Base-by-base conservation (phyloP, 2,329 filamentous ascomycete species). In the Diatrype stigma region DNA sequence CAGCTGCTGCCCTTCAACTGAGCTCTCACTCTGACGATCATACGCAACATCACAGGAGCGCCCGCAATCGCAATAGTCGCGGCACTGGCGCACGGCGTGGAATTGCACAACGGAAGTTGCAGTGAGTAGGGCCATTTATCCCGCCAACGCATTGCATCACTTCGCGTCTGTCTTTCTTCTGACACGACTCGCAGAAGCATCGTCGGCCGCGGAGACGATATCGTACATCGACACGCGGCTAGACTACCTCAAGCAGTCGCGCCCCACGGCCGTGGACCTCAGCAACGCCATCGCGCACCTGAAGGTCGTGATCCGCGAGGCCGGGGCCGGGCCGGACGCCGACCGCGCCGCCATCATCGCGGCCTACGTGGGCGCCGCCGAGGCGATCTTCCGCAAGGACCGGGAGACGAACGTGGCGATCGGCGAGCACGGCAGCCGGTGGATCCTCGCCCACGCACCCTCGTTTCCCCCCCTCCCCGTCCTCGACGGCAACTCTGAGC, bases 51-150 rank as follows among this genome's bases (percentile, higher is more conserved):
- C 45, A 37, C 51, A 76, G 87, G 90, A 38, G 94, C 94, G 5
- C 94, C 94, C 0, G 94, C 94, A 44, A 99, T 99, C 68, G 94
- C 94, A 42, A 97, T 99, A 57, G 94, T 99, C n/a, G 94, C 94
- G 21, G 89, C 89, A 19, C 80, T 99, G 32, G 86, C 89, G 2
- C 81, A 96, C 34, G 92, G 91, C 1, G 89, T 96, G 8, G 93
- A 97, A 68, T 72, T 97, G 8, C 75, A 84, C 47, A 80, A 81
- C 7, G 78, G 79, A 52, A 69, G 64, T 45, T 74, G 71, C 60
- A 65, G 73, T 73, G 62, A 52, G 71, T n/a, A n/a, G n/a, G n/a
- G n/a, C n/a, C n/a, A n/a, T n/a, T n/a, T n/a, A n/a, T n/a, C n/a
- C n/a, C n/a, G n/a, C n/a, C n/a, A n/a, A n/a, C n/a, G n/a, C n/a